Base-by-base conservation (phyloP, 441 rosid genomes). In the Sinapis alba region DNA sequence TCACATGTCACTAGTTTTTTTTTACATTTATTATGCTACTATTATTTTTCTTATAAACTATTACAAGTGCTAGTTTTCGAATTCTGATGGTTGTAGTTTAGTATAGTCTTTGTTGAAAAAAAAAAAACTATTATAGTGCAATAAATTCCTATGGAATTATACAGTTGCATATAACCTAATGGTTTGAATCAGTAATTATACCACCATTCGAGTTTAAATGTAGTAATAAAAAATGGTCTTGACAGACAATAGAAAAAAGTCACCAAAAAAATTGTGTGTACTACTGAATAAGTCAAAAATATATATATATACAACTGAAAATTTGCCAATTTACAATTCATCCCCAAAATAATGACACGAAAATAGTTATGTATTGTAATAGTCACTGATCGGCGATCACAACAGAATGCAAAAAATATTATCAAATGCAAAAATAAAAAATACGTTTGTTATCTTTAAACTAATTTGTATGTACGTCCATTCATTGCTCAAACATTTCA, bases 1-100 rank as follows among this genome's bases (percentile, higher is more conserved):
- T 57, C 80, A 76, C 80, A 76, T 76, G 80, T 57, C 75, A 62
- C 66, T 70, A 64, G 41, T 63, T 76, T 69, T 62, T 9, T 64
- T 54, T 30, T 20, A 12, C 67, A 63, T 70, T 56, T 64, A 56
- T 23, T 69, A 54, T n/a, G 11, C 59, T 41, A 12, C 24, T 16
- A 5, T 28, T 20, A 12, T 43, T 18, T 28, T 7, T 54, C 4
- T 36, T 19, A 7, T 53, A 53, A 30, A 32, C 36, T 12, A 23
- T 63, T 23, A 41, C 27, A 62, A 32, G 20, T 20, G n/a, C n/a
- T n/a, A n/a, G n/a, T n/a, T n/a, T n/a, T n/a, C n/a, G n/a, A n/a
- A n/a, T n/a, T n/a, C n/a, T n/a, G n/a, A n/a, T n/a, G n/a, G n/a
- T n/a, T n/a, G n/a, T n/a, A n/a, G n/a, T n/a, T n/a, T n/a, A n/a